Base-by-base conservation (phyloP, 108 stramenopile genomes). In the Cyclotella sp. region DNA sequence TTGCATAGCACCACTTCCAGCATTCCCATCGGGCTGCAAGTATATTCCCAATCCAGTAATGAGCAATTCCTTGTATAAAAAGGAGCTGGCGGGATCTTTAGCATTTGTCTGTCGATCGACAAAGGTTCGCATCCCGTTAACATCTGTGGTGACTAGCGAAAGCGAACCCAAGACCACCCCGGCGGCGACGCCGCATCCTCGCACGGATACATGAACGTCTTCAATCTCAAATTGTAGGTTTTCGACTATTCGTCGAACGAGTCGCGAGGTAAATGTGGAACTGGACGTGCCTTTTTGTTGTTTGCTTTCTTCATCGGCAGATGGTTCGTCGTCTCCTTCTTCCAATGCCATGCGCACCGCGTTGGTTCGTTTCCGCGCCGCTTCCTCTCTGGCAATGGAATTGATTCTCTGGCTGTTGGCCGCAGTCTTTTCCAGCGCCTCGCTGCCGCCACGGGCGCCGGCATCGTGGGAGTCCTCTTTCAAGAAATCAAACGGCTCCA, bases 151-250 rank as follows among this genome's bases (percentile, higher is more conserved):
- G 51, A 83, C 70, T 0, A 96, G 68, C 6, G 82, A 84, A 16
- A 96, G 68, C 6, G 86, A 90, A 9, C 87, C 77, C 2, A 96
- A 64, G 0, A 88, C 75, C 1, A 92, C 70, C 13, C 95, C 95
- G 1, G 90, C 88, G 2, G 87, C 57, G 66, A 83, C 75, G 44
- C 82, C 86, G 46, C 41, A 63, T 57, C 86, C 86, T 43, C 73
- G 53, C 12, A 96, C 29, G 16, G 84, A 63, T 16, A 96, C 28
- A 51, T 93, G 90, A 0, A 96, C 93, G 63, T 91, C 84, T 22
- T 86, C 69, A 13, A 96, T 86, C 76, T 93, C 92, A 10, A 96
- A 70, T 72, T 93, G 91, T 27, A 96, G 70, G 75, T 96, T 96
- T 69, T 96, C 93, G 12, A 93, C 67, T 44, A 96, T 92, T 11